Conservation (phyloP, 2,329 filamentous ascomycete species). For the Fusarium scirpi region DNA sequence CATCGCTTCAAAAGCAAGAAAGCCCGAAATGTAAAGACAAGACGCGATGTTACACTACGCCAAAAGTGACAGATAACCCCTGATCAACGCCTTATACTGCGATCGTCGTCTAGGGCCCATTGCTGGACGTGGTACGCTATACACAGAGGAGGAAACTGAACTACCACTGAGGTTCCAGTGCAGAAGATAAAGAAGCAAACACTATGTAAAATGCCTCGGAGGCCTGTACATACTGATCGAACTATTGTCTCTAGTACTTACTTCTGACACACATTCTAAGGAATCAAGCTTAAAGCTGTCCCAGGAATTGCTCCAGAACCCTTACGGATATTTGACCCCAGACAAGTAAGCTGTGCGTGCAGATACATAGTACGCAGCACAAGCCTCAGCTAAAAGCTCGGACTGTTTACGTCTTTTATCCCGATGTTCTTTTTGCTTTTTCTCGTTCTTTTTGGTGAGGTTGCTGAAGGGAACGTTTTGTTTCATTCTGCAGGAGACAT, state of each 20-base stretch:
- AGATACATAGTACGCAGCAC: slow-evolving; percentile 17
- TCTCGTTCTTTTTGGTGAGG: slow-evolving; percentile 6
- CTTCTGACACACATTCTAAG: background rate
- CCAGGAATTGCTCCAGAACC: slow-evolving; percentile 1
- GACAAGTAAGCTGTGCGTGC: slow-evolving; percentile 4
- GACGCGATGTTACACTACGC: slow-evolving; percentile 39
- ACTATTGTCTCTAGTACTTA: background rate
- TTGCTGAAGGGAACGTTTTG: slow-evolving; percentile 29
- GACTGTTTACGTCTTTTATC: slow-evolving; percentile 14
- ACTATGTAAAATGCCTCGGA: background rate
- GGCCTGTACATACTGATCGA: background rate
- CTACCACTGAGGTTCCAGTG: background rate
- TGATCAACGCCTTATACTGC: slow-evolving; percentile 20
- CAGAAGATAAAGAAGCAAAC: background rate
- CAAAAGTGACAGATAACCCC: slow-evolving; percentile 34
- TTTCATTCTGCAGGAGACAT: slow-evolving; percentile 31
- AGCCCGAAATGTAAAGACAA: slow-evolving; percentile 21
- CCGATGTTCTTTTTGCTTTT: slow-evolving; percentile 17
- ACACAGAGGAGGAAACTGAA: background rate
- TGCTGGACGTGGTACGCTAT: background rate
- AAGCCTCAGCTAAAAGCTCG: slow-evolving; percentile 29
- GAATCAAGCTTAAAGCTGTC: background rate
- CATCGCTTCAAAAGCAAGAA: slow-evolving; percentile 29
- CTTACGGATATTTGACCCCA: slow-evolving; percentile 16
- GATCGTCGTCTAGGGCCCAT: slow-evolving; percentile 41